These are phyloP conservation scores for Chlamydomonas applanata DNA, from an alignment of 139 green algal species.

Conservation along the genomic window DNA sequence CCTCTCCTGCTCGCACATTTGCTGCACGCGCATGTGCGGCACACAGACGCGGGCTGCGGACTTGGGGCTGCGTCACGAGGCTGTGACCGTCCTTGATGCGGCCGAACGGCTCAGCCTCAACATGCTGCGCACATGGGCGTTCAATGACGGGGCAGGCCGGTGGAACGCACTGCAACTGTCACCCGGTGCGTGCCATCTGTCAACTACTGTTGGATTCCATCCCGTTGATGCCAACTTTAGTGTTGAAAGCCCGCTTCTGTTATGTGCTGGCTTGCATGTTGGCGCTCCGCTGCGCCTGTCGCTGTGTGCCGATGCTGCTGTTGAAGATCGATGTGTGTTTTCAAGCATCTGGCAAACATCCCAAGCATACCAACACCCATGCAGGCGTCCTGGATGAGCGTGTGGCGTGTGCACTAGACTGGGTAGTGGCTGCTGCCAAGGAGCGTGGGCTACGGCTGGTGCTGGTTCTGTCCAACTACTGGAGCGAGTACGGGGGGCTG, in stretches of 20 bases:
- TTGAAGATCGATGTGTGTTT: neutral
- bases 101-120: neutral
- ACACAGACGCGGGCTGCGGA: neutral
- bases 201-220: neutral
- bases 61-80: neutral
- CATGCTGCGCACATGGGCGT: constrained; percentile 39
- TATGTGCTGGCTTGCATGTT: neutral
- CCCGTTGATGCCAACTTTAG: neutral
- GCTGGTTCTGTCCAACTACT: constrained; percentile 74
- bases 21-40: too few species aligned
- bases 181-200: constrained; percentile 31
- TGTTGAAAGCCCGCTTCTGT: neutral
- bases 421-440: neutral
- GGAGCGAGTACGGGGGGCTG: constrained; percentile 78
- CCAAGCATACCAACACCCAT: too few species aligned
- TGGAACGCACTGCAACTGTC: constrained; percentile 70
- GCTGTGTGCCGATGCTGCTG: neutral
- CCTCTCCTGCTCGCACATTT: too few species aligned
- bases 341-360: neutral
- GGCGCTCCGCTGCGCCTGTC: neutral
- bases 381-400: constrained; percentile 1
- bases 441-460: constrained; percentile 38
- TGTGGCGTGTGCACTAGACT: too few species aligned
- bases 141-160: constrained; percentile 44
- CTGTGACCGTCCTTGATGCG: neutral